A percentile compares a stretch with the other conserved stretches of the same genome.
Conservation (phyloP, 78 protist genomes). For the Dictyostelium intermedium region DNA sequence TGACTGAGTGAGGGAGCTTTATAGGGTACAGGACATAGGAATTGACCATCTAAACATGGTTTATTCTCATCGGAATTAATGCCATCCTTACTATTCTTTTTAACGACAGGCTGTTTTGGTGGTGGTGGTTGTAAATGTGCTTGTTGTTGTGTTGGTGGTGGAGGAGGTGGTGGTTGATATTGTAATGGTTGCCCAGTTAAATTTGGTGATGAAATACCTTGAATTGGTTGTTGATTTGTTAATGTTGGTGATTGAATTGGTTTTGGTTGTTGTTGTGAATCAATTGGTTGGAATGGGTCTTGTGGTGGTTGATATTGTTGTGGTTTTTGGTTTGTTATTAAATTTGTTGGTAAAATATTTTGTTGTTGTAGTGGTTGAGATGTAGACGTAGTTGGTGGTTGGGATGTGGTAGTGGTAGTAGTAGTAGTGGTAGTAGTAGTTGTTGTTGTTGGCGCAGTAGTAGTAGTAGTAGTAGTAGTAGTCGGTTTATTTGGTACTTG, state of each 20-base stretch:
- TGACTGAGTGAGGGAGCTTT: slow-evolving; percentile 67
- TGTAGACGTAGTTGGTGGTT: neutral
- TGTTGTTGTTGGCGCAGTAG: neutral
- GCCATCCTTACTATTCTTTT: neutral
- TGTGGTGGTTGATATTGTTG: slow-evolving; percentile 23
- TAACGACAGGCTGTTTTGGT: neutral
- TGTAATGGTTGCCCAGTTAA: neutral
- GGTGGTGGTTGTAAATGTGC: neutral
- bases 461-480: neutral
- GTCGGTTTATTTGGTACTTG: neutral
- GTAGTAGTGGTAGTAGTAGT: neutral
- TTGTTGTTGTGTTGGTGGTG: slow-evolving; percentile 7
- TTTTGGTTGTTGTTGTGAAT: neutral
- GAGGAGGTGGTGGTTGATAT: neutral
- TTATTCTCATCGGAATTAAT: neutral
- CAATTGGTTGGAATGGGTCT: neutral
- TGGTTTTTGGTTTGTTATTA: neutral
- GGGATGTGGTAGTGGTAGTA: neutral
- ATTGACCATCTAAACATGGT: slow-evolving; percentile 28
- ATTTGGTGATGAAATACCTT: neutral
- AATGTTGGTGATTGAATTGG: neutral
- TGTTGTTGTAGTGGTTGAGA: neutral
- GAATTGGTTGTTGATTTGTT: neutral
- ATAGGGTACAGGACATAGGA: slow-evolving; percentile 45
- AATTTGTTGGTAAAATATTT: neutral